A percentile compares a stretch with the other conserved stretches of the same genome.
Conservation (phyloP, 192 early-diverging fungal genomes). For the Dissophora globulifera region DNA sequence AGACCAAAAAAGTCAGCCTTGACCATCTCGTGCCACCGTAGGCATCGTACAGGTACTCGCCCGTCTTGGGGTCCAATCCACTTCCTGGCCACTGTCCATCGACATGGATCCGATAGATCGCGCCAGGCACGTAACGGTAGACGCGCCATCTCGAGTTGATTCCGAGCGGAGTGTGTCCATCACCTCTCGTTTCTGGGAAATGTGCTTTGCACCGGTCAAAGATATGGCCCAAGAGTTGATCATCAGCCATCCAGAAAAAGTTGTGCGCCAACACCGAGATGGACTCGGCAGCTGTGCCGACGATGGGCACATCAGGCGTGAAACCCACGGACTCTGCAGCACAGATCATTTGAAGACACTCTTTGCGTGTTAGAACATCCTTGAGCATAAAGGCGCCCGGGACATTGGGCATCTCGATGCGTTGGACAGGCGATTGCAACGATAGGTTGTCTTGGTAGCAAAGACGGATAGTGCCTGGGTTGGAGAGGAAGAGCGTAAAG, state of each 20-base stretch:
- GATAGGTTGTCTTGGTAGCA: conserved; percentile 16
- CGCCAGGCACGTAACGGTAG: conserved; percentile 73
- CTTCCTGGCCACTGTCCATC: conserved; percentile 77
- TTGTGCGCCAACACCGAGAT: conserved; percentile 70
- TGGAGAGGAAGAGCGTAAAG: conserved; percentile 67
- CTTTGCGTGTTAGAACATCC: conserved; percentile 62
- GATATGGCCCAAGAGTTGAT: conserved; percentile 61
- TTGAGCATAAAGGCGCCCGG: conserved; percentile 67
- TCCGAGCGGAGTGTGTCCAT: conserved; percentile 55
- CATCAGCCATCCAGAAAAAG: conserved; percentile 76
- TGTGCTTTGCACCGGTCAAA: conserved; percentile 59
- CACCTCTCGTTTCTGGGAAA: conserved; percentile 62
- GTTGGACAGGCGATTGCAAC: conserved; percentile 43
- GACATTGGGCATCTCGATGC: conserved; percentile 63
- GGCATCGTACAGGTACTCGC: conserved; percentile 70
- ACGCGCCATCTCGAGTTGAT: conserved; percentile 72
- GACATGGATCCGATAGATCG: conserved; percentile 73
- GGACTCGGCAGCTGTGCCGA: conserved; percentile 61
- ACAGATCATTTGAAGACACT: conserved; percentile 67
- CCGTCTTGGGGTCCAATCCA: conserved; percentile 61
- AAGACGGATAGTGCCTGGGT: conserved; percentile 61
- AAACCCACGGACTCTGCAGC: conserved; percentile 70
- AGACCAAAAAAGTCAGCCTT: conserved; percentile 57
- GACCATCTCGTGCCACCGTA: conserved; percentile 49
- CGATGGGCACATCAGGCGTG: conserved; percentile 70